Percentiles rank a stretch among this genome's conserved stretches.
Evolutionary conservation across 2,329 filamentous ascomycete species (phyloP).

Genomic region (Thelonectria discophora): DNA sequence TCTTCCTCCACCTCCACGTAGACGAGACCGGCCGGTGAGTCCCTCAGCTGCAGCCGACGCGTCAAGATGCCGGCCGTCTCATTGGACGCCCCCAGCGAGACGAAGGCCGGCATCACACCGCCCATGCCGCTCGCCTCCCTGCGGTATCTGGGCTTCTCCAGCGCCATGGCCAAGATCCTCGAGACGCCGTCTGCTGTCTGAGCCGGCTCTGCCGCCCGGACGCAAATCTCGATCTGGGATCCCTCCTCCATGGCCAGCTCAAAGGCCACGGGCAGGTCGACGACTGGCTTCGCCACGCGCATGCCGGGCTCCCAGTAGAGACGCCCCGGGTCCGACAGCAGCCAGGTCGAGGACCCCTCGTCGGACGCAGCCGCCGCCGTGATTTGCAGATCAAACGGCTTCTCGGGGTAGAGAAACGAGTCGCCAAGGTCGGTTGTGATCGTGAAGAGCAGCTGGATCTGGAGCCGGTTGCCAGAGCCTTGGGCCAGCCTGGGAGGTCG

Average conservation of each 20-base stretch:
- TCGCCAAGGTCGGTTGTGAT: conserved; percentile 68
- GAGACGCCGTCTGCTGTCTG: conserved; percentile 42
- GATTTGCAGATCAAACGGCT: conserved; percentile 55
- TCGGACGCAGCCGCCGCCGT: conserved; percentile 41
- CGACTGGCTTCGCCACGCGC: conserved; percentile 51
- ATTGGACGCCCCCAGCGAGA: conserved; percentile 43
- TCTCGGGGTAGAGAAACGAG: conserved; percentile 58
- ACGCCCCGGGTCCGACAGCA: conserved; percentile 39
- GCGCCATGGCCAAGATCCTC: conserved; percentile 40
- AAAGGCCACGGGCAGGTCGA: conserved; percentile 43
- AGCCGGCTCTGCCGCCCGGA: conserved; percentile 38
- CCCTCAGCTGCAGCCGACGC: conserved; percentile 43
- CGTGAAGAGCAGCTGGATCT: conserved; percentile 58
- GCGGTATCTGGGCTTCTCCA: conserved; percentile 31
- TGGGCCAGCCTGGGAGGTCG: conserved; percentile 54
- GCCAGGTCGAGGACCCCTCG: conserved; percentile 36
- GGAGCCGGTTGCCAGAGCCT: conserved; percentile 35
- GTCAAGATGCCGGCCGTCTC: conserved; percentile 40
- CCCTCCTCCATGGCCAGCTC: conserved; percentile 40
- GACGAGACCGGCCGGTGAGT: conserved; percentile 32
- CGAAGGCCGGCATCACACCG: conserved; percentile 56
- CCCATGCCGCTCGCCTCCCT: conserved; percentile 41
- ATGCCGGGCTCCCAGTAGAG: conserved; percentile 48
- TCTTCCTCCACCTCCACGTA: conserved; percentile 61
- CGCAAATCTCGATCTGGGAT: conserved; percentile 41